Base-by-base conservation (phyloP, 2,329 filamentous ascomycete genomes). In the Ceratocystis cacaofunesta region DNA sequence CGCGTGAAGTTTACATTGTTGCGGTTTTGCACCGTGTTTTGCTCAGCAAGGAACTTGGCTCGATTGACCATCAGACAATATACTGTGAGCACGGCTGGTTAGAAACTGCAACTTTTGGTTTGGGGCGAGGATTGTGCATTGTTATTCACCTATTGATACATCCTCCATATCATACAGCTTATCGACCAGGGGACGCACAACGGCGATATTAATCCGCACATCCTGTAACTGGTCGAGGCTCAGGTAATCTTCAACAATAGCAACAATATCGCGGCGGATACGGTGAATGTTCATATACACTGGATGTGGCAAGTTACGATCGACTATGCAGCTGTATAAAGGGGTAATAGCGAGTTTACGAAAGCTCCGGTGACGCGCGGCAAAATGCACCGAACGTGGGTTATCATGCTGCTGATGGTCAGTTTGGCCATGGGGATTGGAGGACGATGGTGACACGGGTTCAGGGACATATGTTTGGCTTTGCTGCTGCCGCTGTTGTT, bases 51-150 rank as follows among this genome's bases (percentile, higher is more conserved):
- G 71, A 94, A 94, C 71, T 91, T 87, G 43, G 85, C 84, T 15
- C 89, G 82, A 71, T 95, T 94, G 69, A 94, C 89, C 25, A 95
- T 80, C 68, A 95, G 77, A 72, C 89, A 92, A 73, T 92, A 94
- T 10, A 94, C 88, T 58, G 30, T 41, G n/a, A 17, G 19, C 61
- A 43, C 7, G 19, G 12, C n/a, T 22, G 28, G 50, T 64, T 57
- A 44, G n/a, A 6, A 64, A 19, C 36, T 12, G 36, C 10, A 10
- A 15, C 36, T 41, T 41, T 41, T 12, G 36, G 10, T 12, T 41
- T 41, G 36, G 36, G 3, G 10, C 36, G 36, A 5, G 36, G 3
- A 41, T 12, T 41, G 36, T 41, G 36, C 36, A 41, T 41, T 41
- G 10, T 41, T 15, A 12, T 7, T 43, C 55, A 64, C 63, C 36